Evolutionary conservation across 129 eudicot species (phyloP).

Genomic region (Tagetes erecta): DNA sequence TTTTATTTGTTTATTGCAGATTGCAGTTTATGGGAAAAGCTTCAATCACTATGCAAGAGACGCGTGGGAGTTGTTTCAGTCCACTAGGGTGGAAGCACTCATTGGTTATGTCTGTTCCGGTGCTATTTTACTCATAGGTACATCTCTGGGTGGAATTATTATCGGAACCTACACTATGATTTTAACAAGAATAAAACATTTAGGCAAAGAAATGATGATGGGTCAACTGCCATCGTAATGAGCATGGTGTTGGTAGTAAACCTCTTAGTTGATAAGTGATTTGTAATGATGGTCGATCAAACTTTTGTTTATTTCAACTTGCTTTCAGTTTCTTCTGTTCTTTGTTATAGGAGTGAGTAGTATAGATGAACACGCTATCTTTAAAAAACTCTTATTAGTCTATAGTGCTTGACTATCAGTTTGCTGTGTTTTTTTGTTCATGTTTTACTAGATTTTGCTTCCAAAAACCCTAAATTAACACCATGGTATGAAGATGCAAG

Average conservation of each 20-base stretch:
- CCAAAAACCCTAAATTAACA: too few relatives aligned
- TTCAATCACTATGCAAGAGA: constrained; percentile 97
- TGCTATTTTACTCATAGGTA: constrained; percentile 90
- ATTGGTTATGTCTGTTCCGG: constrained; percentile 95
- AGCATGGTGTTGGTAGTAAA: constrained; percentile 98
- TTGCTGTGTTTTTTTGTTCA: too few relatives aligned
- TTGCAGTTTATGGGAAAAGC: constrained; percentile 93
- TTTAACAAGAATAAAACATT: constrained; percentile 63
- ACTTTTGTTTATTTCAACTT: too few relatives aligned
- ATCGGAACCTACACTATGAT: constrained; percentile 80
- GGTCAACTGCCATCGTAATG: constrained; percentile 85
- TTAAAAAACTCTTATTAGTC: too few relatives aligned
- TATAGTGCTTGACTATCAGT: too few relatives aligned
- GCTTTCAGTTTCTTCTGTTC: too few relatives aligned
- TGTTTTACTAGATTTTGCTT: too few relatives aligned
- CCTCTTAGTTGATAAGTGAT: too few relatives aligned
- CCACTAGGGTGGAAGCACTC: constrained; percentile 98
- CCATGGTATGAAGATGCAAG: too few relatives aligned
- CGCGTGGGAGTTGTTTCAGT: constrained; percentile 98
- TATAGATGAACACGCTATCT: too few relatives aligned
- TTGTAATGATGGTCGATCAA: too few relatives aligned
- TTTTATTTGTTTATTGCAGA: constrained; percentile 40
- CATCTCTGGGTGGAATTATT: constrained; percentile 83
- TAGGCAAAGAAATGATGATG: constrained; percentile 80
- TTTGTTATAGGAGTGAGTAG: too few relatives aligned